These are phyloP conservation scores for Didymella glomerata DNA, from an alignment of 2,329 filamentous ascomycete species.

Conservation along the genomic window DNA sequence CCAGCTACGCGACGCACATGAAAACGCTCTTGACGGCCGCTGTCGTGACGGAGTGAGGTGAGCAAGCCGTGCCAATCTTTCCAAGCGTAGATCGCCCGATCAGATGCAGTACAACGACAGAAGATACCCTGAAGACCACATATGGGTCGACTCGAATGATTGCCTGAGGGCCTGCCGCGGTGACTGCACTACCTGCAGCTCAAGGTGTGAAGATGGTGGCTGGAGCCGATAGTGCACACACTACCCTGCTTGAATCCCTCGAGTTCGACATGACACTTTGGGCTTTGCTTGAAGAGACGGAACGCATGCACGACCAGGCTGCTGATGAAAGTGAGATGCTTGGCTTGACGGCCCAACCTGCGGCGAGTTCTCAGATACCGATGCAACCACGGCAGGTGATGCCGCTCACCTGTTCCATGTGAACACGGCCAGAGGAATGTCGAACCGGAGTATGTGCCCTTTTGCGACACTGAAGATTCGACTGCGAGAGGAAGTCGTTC, in stretches of 20 bases:
- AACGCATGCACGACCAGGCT: not conserved
- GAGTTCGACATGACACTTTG: not conserved
- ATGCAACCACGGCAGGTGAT: slow-evolving; percentile 2
- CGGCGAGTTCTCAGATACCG: not conserved
- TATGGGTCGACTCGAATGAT: not conserved
- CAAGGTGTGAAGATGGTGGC: not conserved
- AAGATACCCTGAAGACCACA: not conserved
- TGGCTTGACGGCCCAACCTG: not conserved
- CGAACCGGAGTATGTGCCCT: not conserved
- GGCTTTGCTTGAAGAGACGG: slow-evolving; percentile 3
- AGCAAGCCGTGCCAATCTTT: slow-evolving; percentile 8
- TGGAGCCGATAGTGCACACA: not conserved
- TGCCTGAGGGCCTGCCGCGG: not conserved
- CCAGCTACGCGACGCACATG: slow-evolving; percentile 3
- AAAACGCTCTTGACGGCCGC: slow-evolving; percentile 1
- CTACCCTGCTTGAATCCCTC: not conserved
- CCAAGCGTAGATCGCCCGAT: slow-evolving; percentile 1
- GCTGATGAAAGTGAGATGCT: not conserved
- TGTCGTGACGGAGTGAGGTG: not conserved
- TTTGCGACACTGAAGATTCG: not conserved
- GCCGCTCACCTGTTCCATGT: not conserved
- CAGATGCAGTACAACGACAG: not conserved
- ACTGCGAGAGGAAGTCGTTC: not conserved
- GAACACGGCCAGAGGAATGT: not conserved
- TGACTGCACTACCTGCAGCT: not conserved